A percentile compares a stretch with the other conserved stretches of the same genome.
These are phyloP conservation scores for Cyclotella choctawhatcheeana DNA, from an alignment of 108 stramenopile genomes.

Conservation along the genomic window DNA sequence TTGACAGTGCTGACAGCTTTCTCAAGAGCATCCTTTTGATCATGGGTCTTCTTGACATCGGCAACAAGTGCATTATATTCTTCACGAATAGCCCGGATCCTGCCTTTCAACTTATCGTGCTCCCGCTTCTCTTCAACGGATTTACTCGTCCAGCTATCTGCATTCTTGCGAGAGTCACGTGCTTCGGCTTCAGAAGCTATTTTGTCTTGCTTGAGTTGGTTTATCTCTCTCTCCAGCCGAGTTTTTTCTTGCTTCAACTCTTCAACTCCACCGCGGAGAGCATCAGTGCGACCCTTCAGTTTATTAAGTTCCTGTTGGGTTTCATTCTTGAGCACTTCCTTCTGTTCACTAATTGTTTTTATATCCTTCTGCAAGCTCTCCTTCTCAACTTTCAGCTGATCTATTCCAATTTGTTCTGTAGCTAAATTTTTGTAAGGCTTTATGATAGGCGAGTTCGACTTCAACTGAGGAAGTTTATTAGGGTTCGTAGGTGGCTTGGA, in stretches of 20 bases:
- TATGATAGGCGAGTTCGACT: background rate
- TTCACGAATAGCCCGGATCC: conserved; percentile 14
- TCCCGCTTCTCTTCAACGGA: background rate
- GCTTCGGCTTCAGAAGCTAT: too few relatives aligned
- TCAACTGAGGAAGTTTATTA: background rate
- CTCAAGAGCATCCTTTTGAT: background rate
- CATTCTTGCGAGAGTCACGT: too few relatives aligned
- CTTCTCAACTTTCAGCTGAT: background rate
- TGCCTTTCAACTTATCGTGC: conserved; percentile 4
- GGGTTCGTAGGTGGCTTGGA: background rate
- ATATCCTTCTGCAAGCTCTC: background rate
- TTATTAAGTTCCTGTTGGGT: background rate
- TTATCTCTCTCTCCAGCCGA: background rate
- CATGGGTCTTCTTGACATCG: background rate
- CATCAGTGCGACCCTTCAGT: background rate
- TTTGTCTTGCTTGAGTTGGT: background rate
- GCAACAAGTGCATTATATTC: background rate
- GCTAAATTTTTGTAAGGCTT: background rate
- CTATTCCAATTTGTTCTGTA: background rate
- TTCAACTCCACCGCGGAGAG: background rate
- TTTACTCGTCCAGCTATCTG: too few relatives aligned
- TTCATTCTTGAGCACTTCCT: background rate
- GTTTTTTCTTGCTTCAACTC: background rate
- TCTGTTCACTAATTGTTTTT: background rate
- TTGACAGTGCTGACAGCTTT: background rate